Base-by-base conservation (phyloP, 2,329 filamentous ascomycete species). In the Apiospora pterosperma region DNA sequence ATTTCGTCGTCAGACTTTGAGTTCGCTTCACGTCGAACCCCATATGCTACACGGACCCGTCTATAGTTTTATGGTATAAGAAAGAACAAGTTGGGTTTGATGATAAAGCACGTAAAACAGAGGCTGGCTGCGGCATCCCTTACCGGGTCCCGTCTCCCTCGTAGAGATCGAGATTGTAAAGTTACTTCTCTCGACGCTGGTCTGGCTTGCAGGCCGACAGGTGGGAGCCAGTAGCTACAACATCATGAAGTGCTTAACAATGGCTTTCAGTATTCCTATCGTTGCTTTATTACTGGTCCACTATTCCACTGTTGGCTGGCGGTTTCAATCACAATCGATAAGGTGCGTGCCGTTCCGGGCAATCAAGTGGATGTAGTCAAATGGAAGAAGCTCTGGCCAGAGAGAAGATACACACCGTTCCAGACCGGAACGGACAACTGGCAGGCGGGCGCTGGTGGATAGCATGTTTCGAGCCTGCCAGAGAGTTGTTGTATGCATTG, bases 51-150 rank as follows among this genome's bases (percentile, higher is more conserved):
- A 52, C 16, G 48, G 48, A 55, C 48, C 48, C 48, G 48, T 34
- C 28, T 19, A 34, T n/a, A 5, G 12, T 34, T 34, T 28, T 28
- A 34, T 34, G 11, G 48, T 34, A 55, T n/a, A n/a, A n/a, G n/a
- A n/a, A n/a, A 34, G 34, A 55, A 55, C 48, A 34, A 55, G 48
- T 10, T 55, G 25, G n/a, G 48, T 55, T 55, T 55, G 48, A 55
- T 55, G 48, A 48, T 21, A 55, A 55, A 55, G 48, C 48, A 55
- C 48, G 28, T 34, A 55, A 55, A 55, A 55, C 48, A 55, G 48
- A 31, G n/a, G 19, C 42, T 48, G 42, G 38, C 42, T 48, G 48
- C 28, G 48, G 48, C 48, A 55, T 31, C 48, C 48, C n/a, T 31
- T 31, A 34, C 16, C 8, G 48, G 48, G 48, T 55, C 28, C 19